Evolutionary conservation across 2,329 filamentous ascomycete species (phyloP).

Genomic region (Zymoseptoria brevis): DNA sequence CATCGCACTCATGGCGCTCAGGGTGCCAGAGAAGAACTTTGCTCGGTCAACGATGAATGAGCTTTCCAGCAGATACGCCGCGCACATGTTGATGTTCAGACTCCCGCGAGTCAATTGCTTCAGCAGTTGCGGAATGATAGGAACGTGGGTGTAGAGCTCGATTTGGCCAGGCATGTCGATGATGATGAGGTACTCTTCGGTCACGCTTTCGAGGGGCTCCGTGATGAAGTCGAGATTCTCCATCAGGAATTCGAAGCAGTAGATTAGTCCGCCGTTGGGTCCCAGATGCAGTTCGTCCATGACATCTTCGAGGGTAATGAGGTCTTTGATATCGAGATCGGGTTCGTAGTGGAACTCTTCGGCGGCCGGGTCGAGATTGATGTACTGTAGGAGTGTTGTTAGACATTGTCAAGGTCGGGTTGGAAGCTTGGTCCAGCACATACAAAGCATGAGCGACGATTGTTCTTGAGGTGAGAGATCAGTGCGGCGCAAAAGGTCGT

Average conservation of each 20-base stretch:
- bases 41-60: conserved; percentile 93
- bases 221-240: conserved; percentile 90
- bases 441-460: conserved; percentile 77
- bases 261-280: conserved; percentile 87
- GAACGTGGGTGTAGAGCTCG: conserved; percentile 95
- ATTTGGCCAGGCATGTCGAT: conserved; percentile 99
- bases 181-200: conserved; percentile 93
- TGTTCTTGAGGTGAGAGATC: conserved; percentile 85
- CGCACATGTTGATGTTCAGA: conserved; percentile 85
- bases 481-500: conserved; percentile 92
- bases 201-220: conserved; percentile 73
- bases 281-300: conserved; percentile 92
- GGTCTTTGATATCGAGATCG: conserved; percentile 89
- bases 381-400: conserved; percentile 46
- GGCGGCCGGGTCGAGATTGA: conserved; percentile 95
- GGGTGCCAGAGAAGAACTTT: conserved; percentile 93
- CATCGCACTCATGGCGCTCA: conserved; percentile 98
- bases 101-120: conserved; percentile 73
- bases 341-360: conserved; percentile 86
- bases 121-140: conserved; percentile 77
- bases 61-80: conserved; percentile 87
- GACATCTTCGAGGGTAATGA: conserved; percentile 88
- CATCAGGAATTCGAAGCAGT: conserved; percentile 93
- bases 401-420: neutral
- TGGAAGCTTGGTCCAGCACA: neutral